Percentiles rank a stretch among this genome's conserved stretches.
Evolutionary conservation across 2,329 filamentous ascomycete genomes (phyloP).

Genomic region (Leptographium galeiforme): DNA sequence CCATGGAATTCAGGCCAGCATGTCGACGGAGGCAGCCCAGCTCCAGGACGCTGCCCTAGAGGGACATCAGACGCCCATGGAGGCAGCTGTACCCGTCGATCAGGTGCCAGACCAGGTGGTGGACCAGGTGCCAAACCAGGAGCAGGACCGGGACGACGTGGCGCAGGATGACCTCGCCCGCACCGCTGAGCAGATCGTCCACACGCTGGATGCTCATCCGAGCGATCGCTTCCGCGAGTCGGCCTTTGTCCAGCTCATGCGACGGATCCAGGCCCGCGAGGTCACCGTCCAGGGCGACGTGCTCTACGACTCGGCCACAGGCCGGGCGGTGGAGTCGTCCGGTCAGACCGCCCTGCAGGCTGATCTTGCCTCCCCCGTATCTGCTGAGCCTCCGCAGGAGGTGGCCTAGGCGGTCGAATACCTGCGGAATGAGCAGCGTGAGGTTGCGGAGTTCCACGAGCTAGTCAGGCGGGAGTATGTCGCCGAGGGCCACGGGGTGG

Average conservation of each 20-base stretch:
- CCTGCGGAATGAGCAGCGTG: background rate
- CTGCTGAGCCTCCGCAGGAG: background rate
- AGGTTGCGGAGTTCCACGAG: background rate
- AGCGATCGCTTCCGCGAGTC: slow-evolving; percentile 67
- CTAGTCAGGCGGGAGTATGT: background rate
- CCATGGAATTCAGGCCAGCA: background rate
- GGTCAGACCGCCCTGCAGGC: background rate
- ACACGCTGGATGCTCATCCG: slow-evolving; percentile 54
- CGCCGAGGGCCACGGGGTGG: background rate
- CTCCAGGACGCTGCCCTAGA: too few relatives aligned
- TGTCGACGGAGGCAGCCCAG: too few relatives aligned
- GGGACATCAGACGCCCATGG: too few relatives aligned
- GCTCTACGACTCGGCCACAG: slow-evolving; percentile 18
- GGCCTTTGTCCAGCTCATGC: slow-evolving; percentile 65
- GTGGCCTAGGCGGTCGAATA: background rate
- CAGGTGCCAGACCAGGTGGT: background rate
- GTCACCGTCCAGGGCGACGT: slow-evolving; percentile 52
- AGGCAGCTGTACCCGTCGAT: too few relatives aligned
- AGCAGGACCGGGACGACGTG: slow-evolving; percentile 7
- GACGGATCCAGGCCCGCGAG: slow-evolving; percentile 57
- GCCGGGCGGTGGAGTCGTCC: slow-evolving; percentile 10
- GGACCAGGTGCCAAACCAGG: background rate
- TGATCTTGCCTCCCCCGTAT: background rate
- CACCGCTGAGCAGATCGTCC: slow-evolving; percentile 58
- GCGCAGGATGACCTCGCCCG: slow-evolving; percentile 50